Percentiles rank a stretch among this genome's conserved stretches.
Evolutionary conservation across 108 stramenopile genomes (phyloP).

Genomic region (Fistulifera solaris): DNA sequence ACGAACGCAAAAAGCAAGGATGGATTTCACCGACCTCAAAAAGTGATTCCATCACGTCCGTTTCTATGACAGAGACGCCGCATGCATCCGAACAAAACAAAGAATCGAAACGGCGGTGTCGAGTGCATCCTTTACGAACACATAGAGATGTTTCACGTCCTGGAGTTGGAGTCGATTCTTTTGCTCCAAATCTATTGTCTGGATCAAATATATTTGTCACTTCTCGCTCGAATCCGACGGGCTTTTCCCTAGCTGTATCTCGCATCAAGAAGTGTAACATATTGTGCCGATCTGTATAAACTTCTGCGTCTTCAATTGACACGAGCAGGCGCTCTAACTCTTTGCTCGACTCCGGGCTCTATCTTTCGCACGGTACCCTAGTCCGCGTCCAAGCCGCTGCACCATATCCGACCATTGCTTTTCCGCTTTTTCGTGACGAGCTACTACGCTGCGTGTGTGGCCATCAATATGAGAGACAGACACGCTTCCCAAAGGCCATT

Average conservation of each 20-base stretch:
- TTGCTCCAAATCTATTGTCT: constrained; percentile 35
- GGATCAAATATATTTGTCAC: constrained; percentile 74
- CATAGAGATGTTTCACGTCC: constrained; percentile 14
- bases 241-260: constrained; percentile 45
- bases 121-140: constrained; percentile 36
- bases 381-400: constrained; percentile 23
- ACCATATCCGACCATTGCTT: constrained; percentile 79
- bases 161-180: neutral
- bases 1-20: constrained; percentile 32
- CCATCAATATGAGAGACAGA: constrained; percentile 55
- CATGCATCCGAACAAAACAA: constrained; percentile 79
- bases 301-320: constrained; percentile 75
- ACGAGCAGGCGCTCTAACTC: constrained; percentile 67
- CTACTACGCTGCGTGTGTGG: constrained; percentile 65
- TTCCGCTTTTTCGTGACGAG: constrained; percentile 76
- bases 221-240: constrained; percentile 64
- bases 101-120: constrained; percentile 66
- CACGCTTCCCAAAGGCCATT: constrained; percentile 75
- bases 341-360: constrained; percentile 49
- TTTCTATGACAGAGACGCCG: constrained; percentile 56
- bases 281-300: constrained; percentile 72
- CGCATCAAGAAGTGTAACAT: constrained; percentile 74
- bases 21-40: constrained; percentile 60
- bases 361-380: constrained; percentile 39
- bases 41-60: constrained; percentile 58